Evolutionary conservation across 768 basidiomycete species (phyloP), one percentile per base, ranked within the genome.

Genomic region (Psilocybe azurescens): DNA sequence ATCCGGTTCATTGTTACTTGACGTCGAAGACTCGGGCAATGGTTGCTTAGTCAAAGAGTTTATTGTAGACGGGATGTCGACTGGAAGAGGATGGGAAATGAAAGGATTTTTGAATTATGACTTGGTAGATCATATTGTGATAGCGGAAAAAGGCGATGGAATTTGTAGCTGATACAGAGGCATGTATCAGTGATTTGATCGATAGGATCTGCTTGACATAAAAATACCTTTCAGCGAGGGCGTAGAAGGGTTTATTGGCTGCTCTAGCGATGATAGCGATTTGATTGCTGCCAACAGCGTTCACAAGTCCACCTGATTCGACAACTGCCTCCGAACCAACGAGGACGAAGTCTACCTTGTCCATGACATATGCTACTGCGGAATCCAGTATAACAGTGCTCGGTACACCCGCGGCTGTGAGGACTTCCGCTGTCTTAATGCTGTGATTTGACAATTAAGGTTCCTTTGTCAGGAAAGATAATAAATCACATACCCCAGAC

Each of bases 281-380:
- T 77, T 97, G 95, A 75, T 94, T 95, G 69, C 95, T 95, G 46
- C 97, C 97, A 39, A 99, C 91, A 55, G 91, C 93, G 72, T 95
- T 95, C 67, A 96, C 87, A 62, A 94, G 78, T 3, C 95, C 94
- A 48, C 97, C 97, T 64, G 93, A 95, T 76, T 99, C 97, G 5
- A 97, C 97, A 29, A 99, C 96, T 7, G 96, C 97, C 79, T 99
- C 97, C 44, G 95, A 95, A 33, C 97, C 97, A 44, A 99, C 95
- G 52, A 99, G 85, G 53, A 97, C 92, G 73, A 97, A 91, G 74
- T 97, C 94, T 18, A 97, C 94, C 68, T 92, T 90, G 66, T 97
- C 94, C 91, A 99, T 98, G 68, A 94, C 88, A 78, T 98, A 99
- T 41, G 94, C 94, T 3, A 99, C 96, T 1, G 97, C 95, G 13